Conservation (phyloP, 2,329 filamentous ascomycete genomes). For the Huntiella decipiens region DNA sequence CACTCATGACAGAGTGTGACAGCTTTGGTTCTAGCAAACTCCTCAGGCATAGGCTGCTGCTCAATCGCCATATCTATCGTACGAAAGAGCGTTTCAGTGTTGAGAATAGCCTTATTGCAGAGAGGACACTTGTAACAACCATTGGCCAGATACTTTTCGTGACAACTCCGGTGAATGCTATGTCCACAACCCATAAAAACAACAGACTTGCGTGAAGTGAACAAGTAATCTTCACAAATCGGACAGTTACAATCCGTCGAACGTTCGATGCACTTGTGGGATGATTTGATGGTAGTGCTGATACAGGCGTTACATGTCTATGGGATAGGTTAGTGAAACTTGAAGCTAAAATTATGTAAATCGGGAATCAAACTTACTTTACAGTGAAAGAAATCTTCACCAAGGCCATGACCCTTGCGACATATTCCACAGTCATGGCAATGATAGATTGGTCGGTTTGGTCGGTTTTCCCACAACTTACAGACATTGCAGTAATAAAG, state of each 20-base stretch:
- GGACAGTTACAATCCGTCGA: slow-evolving; percentile 92
- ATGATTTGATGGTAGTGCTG: slow-evolving; percentile 63
- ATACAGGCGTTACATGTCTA: slow-evolving; percentile 88
- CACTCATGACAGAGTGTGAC: slow-evolving; percentile 91
- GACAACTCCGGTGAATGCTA: slow-evolving; percentile 82
- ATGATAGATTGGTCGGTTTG: slow-evolving; percentile 82
- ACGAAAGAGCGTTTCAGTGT: slow-evolving; percentile 91
- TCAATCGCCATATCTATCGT: slow-evolving; percentile 77
- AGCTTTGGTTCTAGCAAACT: slow-evolving; percentile 62
- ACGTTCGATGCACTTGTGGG: slow-evolving; percentile 84
- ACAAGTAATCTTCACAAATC: slow-evolving; percentile 92
- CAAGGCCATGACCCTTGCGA: slow-evolving; percentile 70
- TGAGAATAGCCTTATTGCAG: slow-evolving; percentile 88
- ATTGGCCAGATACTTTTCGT: slow-evolving; percentile 61
- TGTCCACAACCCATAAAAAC: slow-evolving; percentile 94
- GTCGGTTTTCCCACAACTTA: slow-evolving; percentile 93
- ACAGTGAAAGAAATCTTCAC: slow-evolving; percentile 97
- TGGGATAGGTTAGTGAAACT: slow-evolving; percentile 10
- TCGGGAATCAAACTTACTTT: slow-evolving; percentile 39
- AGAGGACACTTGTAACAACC: slow-evolving; percentile 91
- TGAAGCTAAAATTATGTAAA: neutral
- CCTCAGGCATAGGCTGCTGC: slow-evolving; percentile 75
- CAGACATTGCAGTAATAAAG: slow-evolving; percentile 89
- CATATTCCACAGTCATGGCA: slow-evolving; percentile 94
- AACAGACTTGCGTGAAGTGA: slow-evolving; percentile 71